Evolutionary conservation across 768 basidiomycete species (phyloP), one percentile per base, ranked within the genome.

Genomic region (Macrolepiota dolichaula): DNA sequence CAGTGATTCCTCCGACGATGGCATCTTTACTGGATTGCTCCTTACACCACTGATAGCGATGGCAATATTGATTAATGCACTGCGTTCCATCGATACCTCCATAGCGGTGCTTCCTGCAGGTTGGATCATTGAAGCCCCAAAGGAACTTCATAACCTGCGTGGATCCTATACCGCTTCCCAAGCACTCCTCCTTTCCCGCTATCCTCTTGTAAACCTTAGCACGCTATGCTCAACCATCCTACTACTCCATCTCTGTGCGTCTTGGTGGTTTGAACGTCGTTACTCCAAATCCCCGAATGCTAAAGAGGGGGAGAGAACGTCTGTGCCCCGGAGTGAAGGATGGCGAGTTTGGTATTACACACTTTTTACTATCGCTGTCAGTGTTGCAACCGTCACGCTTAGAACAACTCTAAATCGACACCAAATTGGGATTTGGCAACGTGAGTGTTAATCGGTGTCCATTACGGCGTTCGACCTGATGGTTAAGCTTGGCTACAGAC

Each of bases 1-100:
- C 62, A 94, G 94, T 69, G 85, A 91, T 59, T 89, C 88, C 51
- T 74, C 81, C 12, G 95, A 96, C 69, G 94, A 97, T 71, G 96
- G 96, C 13, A 85, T 89, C 24, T 74, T 92, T 61, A 94, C 89
- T 46, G 94, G 90, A 2, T 76, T 96, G 12, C 80, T 94, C n/a
- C 80, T 95, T 35, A 90, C 88, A 12, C 93, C 95, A 2, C 77
- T 96, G 32, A 85, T 96, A 56, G 82, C 92, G 7, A 79, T 86
- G 10, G 85, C 88, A 0, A 71, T 94, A 55, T 75, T 93, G 62
- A 80, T 80, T 65, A 80, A 82, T 49, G 82, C 81, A 24, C 76
- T 82, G 56, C 72, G 67, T 22, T 61, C 61, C 68, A 67, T 72
- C 59, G 72, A 36, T 59, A 66, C 32, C 63, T 70, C 54, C 51